Evolutionary conservation across 2,329 filamentous ascomycete genomes (phyloP).

Genomic region (Fusarium hostae): DNA sequence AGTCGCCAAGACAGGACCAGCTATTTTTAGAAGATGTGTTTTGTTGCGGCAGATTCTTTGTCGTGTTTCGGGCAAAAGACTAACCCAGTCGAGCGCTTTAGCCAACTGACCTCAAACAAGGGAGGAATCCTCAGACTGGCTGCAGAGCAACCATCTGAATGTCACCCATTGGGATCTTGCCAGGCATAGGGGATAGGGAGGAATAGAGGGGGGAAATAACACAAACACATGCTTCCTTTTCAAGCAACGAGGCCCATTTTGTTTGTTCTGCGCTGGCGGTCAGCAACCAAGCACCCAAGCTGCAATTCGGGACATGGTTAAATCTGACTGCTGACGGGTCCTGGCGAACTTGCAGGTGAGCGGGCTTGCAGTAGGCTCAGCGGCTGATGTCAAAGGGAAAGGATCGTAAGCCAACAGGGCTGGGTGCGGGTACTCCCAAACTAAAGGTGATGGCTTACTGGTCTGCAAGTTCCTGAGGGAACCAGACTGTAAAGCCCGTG

Average conservation of each 20-base stretch:
- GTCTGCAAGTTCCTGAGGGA: slow-evolving; percentile 17
- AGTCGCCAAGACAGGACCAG: slow-evolving; percentile 16
- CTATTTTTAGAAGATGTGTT: slow-evolving; percentile 41
- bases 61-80: slow-evolving; percentile 39
- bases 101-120: slow-evolving; percentile 21
- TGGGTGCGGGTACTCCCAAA: slow-evolving; percentile 33
- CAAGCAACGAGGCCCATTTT: neutral
- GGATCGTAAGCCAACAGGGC: slow-evolving; percentile 44
- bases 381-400: slow-evolving; percentile 39
- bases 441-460: slow-evolving; percentile 26
- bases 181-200: neutral
- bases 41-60: slow-evolving; percentile 34
- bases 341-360: slow-evolving; percentile 23
- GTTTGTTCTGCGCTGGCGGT: slow-evolving; percentile 29
- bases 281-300: slow-evolving; percentile 28
- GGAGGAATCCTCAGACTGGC: slow-evolving; percentile 26
- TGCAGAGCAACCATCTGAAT: slow-evolving; percentile 16
- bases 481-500: slow-evolving; percentile 25
- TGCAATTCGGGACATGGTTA: slow-evolving; percentile 25
- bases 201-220: neutral
- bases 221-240: slow-evolving; percentile 17
- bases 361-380: slow-evolving; percentile 37
- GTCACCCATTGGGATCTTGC: slow-evolving; percentile 5
- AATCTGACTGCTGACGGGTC: slow-evolving; percentile 40
- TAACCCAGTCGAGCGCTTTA: slow-evolving; percentile 21